Evolutionary conservation across 495 filamentous ascomycete species (phyloP).

Genomic region (Corynascus novoguineensis): DNA sequence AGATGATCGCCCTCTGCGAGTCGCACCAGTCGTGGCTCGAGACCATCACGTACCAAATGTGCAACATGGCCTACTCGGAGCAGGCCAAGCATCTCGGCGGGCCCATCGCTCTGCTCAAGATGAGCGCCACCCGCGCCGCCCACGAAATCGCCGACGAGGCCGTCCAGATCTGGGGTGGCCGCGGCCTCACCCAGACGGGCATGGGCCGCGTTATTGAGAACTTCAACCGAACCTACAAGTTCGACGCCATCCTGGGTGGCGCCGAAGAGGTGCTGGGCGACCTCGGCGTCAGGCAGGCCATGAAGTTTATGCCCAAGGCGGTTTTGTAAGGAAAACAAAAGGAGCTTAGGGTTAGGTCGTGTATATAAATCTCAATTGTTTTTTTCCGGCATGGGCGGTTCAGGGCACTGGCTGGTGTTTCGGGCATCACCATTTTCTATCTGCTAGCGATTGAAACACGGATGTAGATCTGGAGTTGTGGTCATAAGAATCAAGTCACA

Average conservation of each 20-base stretch:
- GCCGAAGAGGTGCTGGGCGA: conserved; percentile 82
- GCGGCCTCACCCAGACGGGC: conserved; percentile 72
- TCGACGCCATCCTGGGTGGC: conserved; percentile 80
- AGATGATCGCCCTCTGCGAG: conserved; percentile 80
- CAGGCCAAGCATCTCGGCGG: conserved; percentile 72
- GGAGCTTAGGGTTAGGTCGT: background rate
- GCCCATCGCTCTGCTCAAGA: conserved; percentile 80
- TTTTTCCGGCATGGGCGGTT: background rate
- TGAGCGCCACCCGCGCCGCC: conserved; percentile 64
- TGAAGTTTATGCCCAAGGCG: conserved; percentile 76
- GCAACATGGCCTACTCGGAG: conserved; percentile 72
- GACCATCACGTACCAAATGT: conserved; percentile 76
- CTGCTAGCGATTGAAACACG: background rate
- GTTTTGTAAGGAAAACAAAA: conserved; percentile 52
- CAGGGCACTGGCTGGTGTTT: conserved; percentile 1
- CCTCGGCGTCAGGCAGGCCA: conserved; percentile 73
- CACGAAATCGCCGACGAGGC: conserved; percentile 79
- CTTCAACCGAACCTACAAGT: conserved; percentile 82
- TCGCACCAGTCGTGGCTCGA: conserved; percentile 83
- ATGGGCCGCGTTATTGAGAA: conserved; percentile 79
- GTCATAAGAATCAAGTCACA: background rate
- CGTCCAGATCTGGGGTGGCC: conserved; percentile 81
- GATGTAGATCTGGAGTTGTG: background rate
- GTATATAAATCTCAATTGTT: background rate
- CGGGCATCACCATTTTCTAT: background rate